Evolutionary conservation across 164 flowering plant species (phyloP), one percentile per base, ranked within the genome.

Genomic region (Macadamia integrifolia): DNA sequence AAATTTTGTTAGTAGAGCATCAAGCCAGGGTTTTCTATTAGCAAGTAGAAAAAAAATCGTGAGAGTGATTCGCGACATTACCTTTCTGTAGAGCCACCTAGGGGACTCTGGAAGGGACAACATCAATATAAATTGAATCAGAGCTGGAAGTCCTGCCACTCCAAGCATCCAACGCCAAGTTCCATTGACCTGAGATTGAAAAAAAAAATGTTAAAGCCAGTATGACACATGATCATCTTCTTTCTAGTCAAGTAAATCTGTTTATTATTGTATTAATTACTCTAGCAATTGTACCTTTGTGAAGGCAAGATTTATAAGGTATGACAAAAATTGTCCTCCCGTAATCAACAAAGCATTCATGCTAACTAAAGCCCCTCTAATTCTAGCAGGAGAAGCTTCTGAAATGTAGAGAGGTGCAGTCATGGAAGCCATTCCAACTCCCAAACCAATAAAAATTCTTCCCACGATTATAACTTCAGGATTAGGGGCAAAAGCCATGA

Each of bases 161-260:
- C 99, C 97, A 67, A 92, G 95, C 97, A 94, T 94, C 97, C 89
- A 90, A 11, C 92, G 82, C 97, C 97, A 88, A 1, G 93, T 89
- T 62, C 87, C 88, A 1, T 68, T 87, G 35, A 72, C 80, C 98
- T 80, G 80, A 35, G 3, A 35, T 35, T 35, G 5, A 74, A 75
- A 64, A 42, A 80, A 73, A 44, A 29, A 53, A n/a, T n/a, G 55
- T 15, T 12, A 48, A 23, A 17, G 0, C 40, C 55, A n/a, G 35
- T 57, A 9, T n/a, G 5, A 52, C 23, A 29, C 9, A 15, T 17
- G 8, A 18, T 46, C 31, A 35, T 35, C 40, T 35, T 35, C 40
- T 35, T 35, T 35, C 5, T 44, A 40, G 17, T 8, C 0, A 23
- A 23, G 11, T 23, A 64, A 15, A 23, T 17, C 6, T 6, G 46